Evolutionary conservation across 139 green algal species (phyloP), one percentile per base, ranked within the genome.

Genomic region (Chlorella vulgaris): DNA sequence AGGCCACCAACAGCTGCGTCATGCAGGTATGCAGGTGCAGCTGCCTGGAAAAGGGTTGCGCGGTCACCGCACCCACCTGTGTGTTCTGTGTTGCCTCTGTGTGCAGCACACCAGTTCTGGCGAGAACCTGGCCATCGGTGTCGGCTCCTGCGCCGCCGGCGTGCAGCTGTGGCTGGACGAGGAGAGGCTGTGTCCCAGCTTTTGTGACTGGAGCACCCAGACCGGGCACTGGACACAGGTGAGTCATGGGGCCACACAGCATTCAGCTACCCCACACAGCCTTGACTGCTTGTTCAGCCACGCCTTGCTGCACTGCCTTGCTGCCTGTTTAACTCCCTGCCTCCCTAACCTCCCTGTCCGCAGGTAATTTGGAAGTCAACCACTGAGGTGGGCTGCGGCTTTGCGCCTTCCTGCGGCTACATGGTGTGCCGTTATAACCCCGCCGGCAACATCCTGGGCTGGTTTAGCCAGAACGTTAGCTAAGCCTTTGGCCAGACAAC

Each of bases 101-200:
- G 7, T 38, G 61, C 61, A 69, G 61, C 61, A 69, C 61, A 38
- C 61, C 31, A 33, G 61, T 21, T n/a, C 29, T 13, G 61, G 61
- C n/a, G 61, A 69, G n/a, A 69, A 69, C 61, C n/a, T 69, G n/a
- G 61, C 61, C 2, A 18, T 69, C 29, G 61, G 61, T 31, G 61
- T 69, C 4, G 22, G 29, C 61, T 42, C 29, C 2, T 69, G 61
- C 61, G n/a, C 61, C n/a, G 5, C 61, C 3, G 61, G 26, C 2
- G 61, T 69, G 28, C 28, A 69, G 28, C 7, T 69, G 61, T 69
- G 61, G 61, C 4, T 38, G n/a, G 29, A 6, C 3, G 61, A 69
- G n/a, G 61, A 69, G 61, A 42, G 61, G n/a, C 13, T 21, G n/a
- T 69, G 31, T 31, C 26, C 31, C 15, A 15, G 26, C 2, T 29